These are phyloP conservation scores for Leccinum boreale DNA, from an alignment of 768 basidiomycete species.

Conservation along the genomic window DNA sequence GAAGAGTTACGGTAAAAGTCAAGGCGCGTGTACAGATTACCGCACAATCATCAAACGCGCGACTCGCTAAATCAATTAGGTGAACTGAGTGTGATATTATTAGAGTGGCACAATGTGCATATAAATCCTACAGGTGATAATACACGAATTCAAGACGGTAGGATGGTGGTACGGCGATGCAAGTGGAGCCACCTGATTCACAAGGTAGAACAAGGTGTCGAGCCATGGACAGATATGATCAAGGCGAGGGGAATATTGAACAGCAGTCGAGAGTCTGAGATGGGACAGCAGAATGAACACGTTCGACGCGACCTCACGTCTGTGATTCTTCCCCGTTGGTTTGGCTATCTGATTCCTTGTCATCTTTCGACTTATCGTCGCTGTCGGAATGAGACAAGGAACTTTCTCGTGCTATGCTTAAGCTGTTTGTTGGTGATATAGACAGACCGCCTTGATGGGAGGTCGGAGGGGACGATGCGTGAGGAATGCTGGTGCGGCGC, in stretches of 20 bases:
- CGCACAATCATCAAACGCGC: conserved; percentile 11
- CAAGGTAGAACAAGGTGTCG: conserved; percentile 7
- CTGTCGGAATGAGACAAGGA: conserved; percentile 33
- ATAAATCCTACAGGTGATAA: conserved; percentile 28
- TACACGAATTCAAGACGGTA: conserved; percentile 25
- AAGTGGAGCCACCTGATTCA: conserved; percentile 16
- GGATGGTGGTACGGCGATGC: conserved; percentile 18
- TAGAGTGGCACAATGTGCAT: conserved; percentile 17
- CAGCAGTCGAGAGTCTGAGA: conserved; percentile 7
- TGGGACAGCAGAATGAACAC: conserved; percentile 1
- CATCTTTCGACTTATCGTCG: conserved; percentile 18
- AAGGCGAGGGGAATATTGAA: conserved; percentile 22
- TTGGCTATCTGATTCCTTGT: conserved; percentile 7
- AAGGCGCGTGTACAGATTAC: too few relatives aligned
- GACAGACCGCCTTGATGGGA: conserved; percentile 56
- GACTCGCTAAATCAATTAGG: conserved; percentile 1
- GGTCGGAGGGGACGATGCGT: conserved; percentile 72
- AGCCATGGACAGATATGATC: conserved; percentile 23
- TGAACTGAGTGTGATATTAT: conserved; percentile 14
- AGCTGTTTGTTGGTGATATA: conserved; percentile 70
- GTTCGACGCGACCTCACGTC: conserved; percentile 12
- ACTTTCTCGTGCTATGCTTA: conserved; percentile 64
- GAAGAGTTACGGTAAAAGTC: too few relatives aligned
- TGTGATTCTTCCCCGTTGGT: conserved; percentile 13
- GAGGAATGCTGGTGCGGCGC: conserved; percentile 67